Evolutionary conservation across 2,329 filamentous ascomycete species (phyloP).

Genomic region (Aspergillus tamarii): DNA sequence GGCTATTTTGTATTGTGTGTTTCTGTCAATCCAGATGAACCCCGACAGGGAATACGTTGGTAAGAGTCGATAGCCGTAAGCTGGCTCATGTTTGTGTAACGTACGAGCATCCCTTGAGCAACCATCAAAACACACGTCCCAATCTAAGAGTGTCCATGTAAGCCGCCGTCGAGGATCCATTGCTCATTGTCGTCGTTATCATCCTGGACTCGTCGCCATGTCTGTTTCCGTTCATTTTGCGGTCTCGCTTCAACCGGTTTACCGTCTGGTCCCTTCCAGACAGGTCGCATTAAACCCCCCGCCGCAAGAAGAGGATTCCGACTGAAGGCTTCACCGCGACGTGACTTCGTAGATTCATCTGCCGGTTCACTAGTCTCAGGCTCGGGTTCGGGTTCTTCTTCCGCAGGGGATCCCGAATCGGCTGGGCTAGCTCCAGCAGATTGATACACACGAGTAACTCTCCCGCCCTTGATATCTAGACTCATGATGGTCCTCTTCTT

Average conservation of each 20-base stretch:
- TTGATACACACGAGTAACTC: slow-evolving; percentile 63
- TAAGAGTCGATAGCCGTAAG: background rate
- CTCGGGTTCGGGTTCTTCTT: slow-evolving; percentile 31
- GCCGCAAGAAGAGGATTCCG: slow-evolving; percentile 48
- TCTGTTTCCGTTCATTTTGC: slow-evolving; percentile 41
- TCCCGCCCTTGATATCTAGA: slow-evolving; percentile 78
- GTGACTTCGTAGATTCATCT: slow-evolving; percentile 22
- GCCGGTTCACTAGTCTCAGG: slow-evolving; percentile 22
- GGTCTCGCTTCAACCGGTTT: slow-evolving; percentile 26
- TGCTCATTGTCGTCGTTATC: slow-evolving; percentile 53
- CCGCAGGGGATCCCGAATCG: slow-evolving; percentile 21
- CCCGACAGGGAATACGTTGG: background rate
- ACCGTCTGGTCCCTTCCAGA: slow-evolving; percentile 46
- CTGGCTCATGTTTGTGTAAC: background rate
- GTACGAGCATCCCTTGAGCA: background rate
- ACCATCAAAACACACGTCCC: background rate
- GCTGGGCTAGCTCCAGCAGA: slow-evolving; percentile 34
- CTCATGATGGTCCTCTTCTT: slow-evolving; percentile 83
- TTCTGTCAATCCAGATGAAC: background rate
- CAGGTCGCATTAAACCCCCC: slow-evolving; percentile 48
- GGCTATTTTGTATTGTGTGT: background rate
- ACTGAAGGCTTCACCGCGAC: slow-evolving; percentile 42
- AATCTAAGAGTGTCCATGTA: slow-evolving; percentile 38
- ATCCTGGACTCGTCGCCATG: slow-evolving; percentile 52
- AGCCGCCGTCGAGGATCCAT: slow-evolving; percentile 51